Percentiles rank a stretch among this genome's conserved stretches.
These are phyloP conservation scores for Eimeria praecox DNA, from an alignment of 169 alveolate species.

Conservation along the genomic window DNA sequence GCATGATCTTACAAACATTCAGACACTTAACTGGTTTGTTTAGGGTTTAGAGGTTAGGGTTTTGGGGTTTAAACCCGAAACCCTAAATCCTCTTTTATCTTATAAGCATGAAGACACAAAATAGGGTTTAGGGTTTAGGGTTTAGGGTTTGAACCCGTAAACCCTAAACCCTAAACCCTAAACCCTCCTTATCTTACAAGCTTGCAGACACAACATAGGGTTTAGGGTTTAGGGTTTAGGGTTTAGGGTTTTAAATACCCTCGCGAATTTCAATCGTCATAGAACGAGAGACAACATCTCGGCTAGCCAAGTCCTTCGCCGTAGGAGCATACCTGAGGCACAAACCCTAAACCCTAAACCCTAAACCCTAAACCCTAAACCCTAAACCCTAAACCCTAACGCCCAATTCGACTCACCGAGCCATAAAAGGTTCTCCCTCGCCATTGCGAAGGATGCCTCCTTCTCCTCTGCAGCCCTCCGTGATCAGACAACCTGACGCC, in stretches of 20 bases:
- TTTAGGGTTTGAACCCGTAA: too few relatives aligned
- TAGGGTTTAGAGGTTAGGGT: too few relatives aligned
- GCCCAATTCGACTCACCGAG: constrained; percentile 51
- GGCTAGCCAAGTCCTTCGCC: constrained; percentile 96
- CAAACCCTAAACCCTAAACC: constrained; percentile 23
- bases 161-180: constrained; percentile 27
- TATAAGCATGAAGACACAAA: too few relatives aligned
- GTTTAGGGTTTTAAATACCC: constrained; percentile 85
- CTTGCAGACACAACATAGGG: background rate
- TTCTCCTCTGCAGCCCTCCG: constrained; percentile 99
- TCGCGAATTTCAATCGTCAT: constrained; percentile 98
- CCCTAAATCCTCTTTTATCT: background rate
- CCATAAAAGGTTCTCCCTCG: constrained; percentile 93
- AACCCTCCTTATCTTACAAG: too few relatives aligned
- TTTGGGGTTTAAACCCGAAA: too few relatives aligned
- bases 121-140: too few relatives aligned
- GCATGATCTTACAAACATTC: too few relatives aligned
- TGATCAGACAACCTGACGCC: constrained; percentile 90
- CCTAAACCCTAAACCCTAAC: constrained; percentile 81
- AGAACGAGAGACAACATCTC: constrained; percentile 98
- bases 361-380: constrained; percentile 33
- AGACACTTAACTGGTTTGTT: too few relatives aligned
- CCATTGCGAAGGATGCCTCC: constrained; percentile 99
- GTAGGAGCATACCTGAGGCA: constrained; percentile 85
- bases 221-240: background rate